Base-by-base conservation (phyloP, 2,329 filamentous ascomycete genomes). In the Parafenestella ontariensis region DNA sequence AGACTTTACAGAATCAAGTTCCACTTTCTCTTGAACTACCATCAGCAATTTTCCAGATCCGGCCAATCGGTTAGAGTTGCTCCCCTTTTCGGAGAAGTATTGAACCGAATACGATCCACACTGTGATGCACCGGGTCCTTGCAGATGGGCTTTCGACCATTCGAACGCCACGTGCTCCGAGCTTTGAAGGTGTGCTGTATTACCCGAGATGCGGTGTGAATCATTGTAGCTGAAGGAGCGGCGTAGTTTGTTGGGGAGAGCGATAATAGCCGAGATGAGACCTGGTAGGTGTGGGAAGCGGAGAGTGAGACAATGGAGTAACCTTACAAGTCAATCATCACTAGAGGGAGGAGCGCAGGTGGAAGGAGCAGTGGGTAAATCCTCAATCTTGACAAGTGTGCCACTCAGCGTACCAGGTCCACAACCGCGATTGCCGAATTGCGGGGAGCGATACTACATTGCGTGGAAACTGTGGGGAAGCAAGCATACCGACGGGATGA, bases 381-480 rank as follows among this genome's bases (percentile, higher is more conserved):
- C 17, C 39, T 50, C 48, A 52, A 46, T 53, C 48, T 45, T 46
- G 43, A 47, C 43, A 20, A 46, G 36, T 18, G 18, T 48, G 23
- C 31, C 45, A 28, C 36, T 46, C 45, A 29, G 36, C 48, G 11
- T 55, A 49, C 42, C 36, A 46, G 49, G 33, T 49, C 48, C n/a
- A 34, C 42, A 33, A 52, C 50, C 47, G 60, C 55, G 57, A 60
- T 58, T 65, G 61, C 64, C 68, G 61, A 62, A 63, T 65, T 66
- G 66, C 66, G 65, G 68, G 66, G 66, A 45, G 43, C 50, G 46
- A 61, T 64, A 61, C 56, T 64, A 65, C 59, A 33, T 45, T 68
- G 51, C 50, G 48, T 62, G 61, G 60, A 56, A 66, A 58, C 54
- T 68, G 67, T 65, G 69, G 69, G 69, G 68, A 69, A n/a, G n/a